These are phyloP conservation scores for Pascua sp. DNA, from an alignment of 1,284 basidiomycete species.

Conservation along the genomic window DNA sequence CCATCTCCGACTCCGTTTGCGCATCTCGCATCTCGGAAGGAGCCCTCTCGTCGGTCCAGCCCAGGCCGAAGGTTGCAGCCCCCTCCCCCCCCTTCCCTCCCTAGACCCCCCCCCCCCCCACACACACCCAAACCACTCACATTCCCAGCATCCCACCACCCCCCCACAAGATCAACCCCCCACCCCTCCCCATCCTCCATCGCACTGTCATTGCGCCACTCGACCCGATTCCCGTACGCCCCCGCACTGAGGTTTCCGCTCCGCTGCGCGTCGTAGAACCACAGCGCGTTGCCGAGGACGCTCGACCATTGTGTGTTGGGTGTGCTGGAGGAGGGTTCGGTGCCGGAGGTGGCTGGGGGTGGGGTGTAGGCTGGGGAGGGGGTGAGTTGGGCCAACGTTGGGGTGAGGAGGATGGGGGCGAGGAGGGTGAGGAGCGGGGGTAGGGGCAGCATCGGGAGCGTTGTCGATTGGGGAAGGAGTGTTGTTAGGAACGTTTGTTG, in stretches of 20 bases:
- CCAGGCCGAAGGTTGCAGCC: no score
- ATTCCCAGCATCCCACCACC: constrained; percentile 80
- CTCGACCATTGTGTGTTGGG: constrained; percentile 76
- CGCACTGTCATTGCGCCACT: constrained; percentile 80
- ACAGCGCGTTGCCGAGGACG: constrained; percentile 73
- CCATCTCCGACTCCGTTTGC: no score
- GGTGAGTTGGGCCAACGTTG: constrained; percentile 34
- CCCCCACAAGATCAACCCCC: constrained; percentile 71
- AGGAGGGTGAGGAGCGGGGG: neutral
- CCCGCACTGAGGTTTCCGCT: constrained; percentile 65
- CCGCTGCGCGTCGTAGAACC: constrained; percentile 87
- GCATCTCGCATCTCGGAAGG: no score
- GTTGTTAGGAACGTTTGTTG: no score
- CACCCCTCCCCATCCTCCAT: constrained; percentile 72
- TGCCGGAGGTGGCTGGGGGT: constrained; percentile 57
- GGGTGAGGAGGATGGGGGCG: neutral
- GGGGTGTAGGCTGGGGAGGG: constrained; percentile 50
- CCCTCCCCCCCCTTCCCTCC: no score
- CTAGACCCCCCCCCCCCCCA: no score
- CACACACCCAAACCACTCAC: no score
- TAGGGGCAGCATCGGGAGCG: neutral
- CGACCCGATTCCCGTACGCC: constrained; percentile 62
- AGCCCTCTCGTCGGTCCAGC: no score
- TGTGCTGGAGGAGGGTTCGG: constrained; percentile 53
- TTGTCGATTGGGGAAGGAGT: neutral